Conservation (phyloP, 495 filamentous ascomycete species). For the Aspergillus bertholletiae region DNA sequence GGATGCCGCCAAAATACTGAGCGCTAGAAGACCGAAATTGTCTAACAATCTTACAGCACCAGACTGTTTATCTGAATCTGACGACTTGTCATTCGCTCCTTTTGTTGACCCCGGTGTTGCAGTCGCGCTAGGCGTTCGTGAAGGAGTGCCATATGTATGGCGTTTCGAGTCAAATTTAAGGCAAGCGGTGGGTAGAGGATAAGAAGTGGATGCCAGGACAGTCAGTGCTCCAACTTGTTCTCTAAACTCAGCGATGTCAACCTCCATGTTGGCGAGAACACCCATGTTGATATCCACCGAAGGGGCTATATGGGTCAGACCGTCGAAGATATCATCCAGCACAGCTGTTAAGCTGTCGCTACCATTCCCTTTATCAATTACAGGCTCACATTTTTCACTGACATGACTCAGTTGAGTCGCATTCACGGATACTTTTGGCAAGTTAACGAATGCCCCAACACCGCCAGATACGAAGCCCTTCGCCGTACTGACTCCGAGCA, state of each 20-base stretch:
- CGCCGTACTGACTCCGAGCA: conserved; percentile 19
- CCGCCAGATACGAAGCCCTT: conserved; percentile 8
- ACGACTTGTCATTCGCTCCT: not conserved
- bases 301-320: conserved; percentile 16
- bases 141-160: not conserved
- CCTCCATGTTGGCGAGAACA: conserved; percentile 13
- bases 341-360: not conserved
- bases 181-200: conserved; percentile 19
- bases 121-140: not conserved
- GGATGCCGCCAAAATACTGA: not conserved
- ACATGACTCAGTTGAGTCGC: conserved; percentile 11
- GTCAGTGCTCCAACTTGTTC: not conserved
- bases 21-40: not conserved
- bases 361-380: not conserved
- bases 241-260: not conserved
- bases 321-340: conserved; percentile 6
- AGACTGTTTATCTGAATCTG: not conserved
- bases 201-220: conserved; percentile 7
- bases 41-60: not conserved
- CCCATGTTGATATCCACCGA: conserved; percentile 18
- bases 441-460: conserved; percentile 22
- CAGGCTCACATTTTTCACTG: conserved; percentile 16
- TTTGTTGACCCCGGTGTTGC: not conserved
- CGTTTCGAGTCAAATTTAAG: conserved; percentile 13
- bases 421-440: conserved; percentile 20